Percentiles rank a stretch among this genome's conserved stretches.
Evolutionary conservation across 257 asterid genomes (phyloP).

Genomic region (Jacaranda mimosifolia): DNA sequence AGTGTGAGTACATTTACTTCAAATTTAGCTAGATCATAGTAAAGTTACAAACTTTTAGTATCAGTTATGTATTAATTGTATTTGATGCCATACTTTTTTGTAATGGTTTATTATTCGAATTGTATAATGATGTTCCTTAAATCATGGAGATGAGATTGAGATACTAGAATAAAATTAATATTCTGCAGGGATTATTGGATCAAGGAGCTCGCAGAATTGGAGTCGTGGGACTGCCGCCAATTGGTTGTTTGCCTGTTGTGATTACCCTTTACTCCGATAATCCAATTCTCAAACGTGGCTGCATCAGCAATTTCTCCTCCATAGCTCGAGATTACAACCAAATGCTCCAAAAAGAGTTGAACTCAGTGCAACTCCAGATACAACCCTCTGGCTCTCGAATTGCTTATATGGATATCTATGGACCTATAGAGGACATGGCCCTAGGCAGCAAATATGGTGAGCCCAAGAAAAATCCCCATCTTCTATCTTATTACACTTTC

Average conservation of each 20-base stretch:
- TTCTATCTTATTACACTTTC: no score
- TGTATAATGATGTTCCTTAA: no score
- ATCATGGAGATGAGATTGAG: no score
- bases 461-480: neutral
- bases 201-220: conserved; percentile 78
- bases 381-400: conserved; percentile 42
- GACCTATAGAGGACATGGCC: conserved; percentile 55
- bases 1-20: no score
- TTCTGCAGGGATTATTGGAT: conserved; percentile 53
- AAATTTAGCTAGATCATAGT: no score
- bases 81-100: no score
- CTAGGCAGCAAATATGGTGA: conserved; percentile 55
- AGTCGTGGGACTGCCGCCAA: conserved; percentile 74
- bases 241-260: conserved; percentile 80
- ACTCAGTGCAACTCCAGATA: conserved; percentile 18
- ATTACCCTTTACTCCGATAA: conserved; percentile 51
- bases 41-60: no score
- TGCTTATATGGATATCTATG: conserved; percentile 58
- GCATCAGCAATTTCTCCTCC: conserved; percentile 47
- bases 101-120: no score
- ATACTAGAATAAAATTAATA: no score
- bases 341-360: conserved; percentile 54
- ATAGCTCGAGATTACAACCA: conserved; percentile 60
- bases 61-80: no score
- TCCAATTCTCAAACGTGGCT: conserved; percentile 47